Conservation (phyloP, 176 grass and related monocot genomes). For the Raddia distichophylla region DNA sequence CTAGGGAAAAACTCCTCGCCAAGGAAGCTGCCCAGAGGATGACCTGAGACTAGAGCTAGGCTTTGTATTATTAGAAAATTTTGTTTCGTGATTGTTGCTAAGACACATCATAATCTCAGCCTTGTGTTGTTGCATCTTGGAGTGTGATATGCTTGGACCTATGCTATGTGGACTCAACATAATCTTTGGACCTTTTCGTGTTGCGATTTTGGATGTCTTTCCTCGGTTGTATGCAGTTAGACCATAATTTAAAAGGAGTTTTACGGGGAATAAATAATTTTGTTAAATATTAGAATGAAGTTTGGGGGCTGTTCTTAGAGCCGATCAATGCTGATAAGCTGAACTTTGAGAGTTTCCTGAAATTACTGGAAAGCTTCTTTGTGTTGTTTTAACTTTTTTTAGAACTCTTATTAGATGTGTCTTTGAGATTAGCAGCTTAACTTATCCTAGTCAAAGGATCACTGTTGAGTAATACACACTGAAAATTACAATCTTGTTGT, state of each 20-base stretch:
- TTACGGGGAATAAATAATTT: too few relatives aligned
- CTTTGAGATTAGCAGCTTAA: too few relatives aligned
- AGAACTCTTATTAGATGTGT: too few relatives aligned
- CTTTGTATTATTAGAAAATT: background rate
- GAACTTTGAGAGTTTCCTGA: too few relatives aligned
- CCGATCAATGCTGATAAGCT: too few relatives aligned
- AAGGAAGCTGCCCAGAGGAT: conserved; percentile 42
- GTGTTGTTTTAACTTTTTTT: too few relatives aligned
- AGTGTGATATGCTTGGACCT: background rate
- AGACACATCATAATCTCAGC: background rate
- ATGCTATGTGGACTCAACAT: background rate
- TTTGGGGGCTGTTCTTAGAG: too few relatives aligned
- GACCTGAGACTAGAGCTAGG: conserved; percentile 11
- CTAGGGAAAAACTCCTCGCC: conserved; percentile 29
- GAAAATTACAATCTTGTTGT: too few relatives aligned
- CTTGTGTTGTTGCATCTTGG: background rate
- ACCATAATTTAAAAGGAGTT: background rate
- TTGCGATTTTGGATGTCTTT: background rate
- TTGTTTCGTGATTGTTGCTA: background rate
- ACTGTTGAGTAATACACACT: too few relatives aligned
- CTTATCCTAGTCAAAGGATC: too few relatives aligned
- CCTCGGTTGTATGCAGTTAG: background rate
- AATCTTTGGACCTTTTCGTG: background rate
- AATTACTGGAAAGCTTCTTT: too few relatives aligned
- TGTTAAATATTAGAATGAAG: too few relatives aligned